Evolutionary conservation across 1,284 basidiomycete genomes (phyloP).

Genomic region (Papiliotrema laurentii): DNA sequence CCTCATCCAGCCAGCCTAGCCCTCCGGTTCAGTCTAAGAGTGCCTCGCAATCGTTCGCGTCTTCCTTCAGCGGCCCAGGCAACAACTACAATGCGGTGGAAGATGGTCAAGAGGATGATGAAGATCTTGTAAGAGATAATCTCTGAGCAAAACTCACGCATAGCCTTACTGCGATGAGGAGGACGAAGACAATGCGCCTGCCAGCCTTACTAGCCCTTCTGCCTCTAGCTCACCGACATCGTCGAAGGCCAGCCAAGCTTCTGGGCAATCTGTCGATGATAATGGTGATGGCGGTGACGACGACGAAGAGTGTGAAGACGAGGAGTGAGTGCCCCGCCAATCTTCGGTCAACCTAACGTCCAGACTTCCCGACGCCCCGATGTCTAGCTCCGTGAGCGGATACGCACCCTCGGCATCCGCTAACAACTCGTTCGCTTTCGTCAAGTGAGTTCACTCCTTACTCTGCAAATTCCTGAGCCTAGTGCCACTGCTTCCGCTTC

Average conservation of each 20-base stretch:
- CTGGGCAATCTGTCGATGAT: neutral
- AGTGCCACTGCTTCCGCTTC: slow-evolving; percentile 4
- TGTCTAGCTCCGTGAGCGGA: neutral
- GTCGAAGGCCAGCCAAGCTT: neutral
- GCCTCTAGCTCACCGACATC: neutral
- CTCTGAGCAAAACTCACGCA: neutral
- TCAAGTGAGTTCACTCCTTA: neutral
- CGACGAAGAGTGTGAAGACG: neutral
- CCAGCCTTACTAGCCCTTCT: neutral
- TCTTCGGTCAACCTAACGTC: slow-evolving; percentile 1
- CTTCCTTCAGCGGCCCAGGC: neutral
- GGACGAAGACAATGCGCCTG: neutral
- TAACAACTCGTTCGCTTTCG: neutral
- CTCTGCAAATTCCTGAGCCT: neutral
- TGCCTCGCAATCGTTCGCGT: too few species aligned
- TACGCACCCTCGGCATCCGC: slow-evolving; percentile 1
- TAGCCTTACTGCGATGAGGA: slow-evolving; percentile 4
- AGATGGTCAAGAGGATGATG: slow-evolving; percentile 3
- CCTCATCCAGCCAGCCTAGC: neutral
- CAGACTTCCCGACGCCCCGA: neutral
- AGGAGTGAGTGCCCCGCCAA: neutral
- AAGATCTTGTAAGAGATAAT: slow-evolving; percentile 1
- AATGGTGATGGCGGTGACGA: neutral
- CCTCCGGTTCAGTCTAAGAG: too few species aligned
- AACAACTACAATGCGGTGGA: neutral